phyloP scores from a whole-genome alignment of 2,329 filamentous ascomycete genomes.

The Myriosclerotinia duriaeana region DNA sequence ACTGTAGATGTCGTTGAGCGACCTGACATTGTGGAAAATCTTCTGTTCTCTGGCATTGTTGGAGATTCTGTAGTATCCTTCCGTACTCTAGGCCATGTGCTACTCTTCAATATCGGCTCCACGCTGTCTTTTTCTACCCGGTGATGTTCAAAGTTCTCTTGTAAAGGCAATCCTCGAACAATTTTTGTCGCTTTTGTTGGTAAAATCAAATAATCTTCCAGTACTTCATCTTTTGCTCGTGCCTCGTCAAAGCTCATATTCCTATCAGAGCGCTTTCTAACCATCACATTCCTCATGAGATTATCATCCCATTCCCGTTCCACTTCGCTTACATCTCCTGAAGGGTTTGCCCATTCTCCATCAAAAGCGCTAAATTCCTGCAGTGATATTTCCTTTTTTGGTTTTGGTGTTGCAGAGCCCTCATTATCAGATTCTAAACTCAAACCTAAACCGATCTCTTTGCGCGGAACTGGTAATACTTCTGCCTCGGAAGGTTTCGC shows the following conservation, averaged over 20 bases:
- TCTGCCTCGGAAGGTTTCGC: conserved; percentile 31
- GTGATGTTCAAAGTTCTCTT: conserved; percentile 36
- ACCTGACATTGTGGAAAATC: conserved; percentile 55
- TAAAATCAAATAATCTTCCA: conserved; percentile 51
- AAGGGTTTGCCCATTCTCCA: conserved; percentile 53
- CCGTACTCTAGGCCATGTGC: conserved; percentile 26
- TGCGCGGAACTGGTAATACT: conserved; percentile 27
- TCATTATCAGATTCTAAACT: conserved; percentile 46
- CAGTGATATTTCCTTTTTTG: conserved; percentile 41
- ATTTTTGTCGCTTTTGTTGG: conserved; percentile 54
- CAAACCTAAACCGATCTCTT: conserved; percentile 40
- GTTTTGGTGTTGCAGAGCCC: conserved; percentile 38
- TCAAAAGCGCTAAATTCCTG: conserved; percentile 57
- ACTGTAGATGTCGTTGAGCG: conserved; percentile 57
- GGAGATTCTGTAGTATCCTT: conserved; percentile 33
- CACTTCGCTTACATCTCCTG: conserved; percentile 45
- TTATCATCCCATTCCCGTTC: conserved; percentile 57
- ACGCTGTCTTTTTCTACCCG: conserved; percentile 30
- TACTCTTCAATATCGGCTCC: not conserved
- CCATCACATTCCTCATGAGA: conserved; percentile 53
- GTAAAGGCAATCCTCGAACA: conserved; percentile 34
- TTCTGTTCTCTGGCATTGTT: conserved; percentile 44
- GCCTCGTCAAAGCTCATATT: conserved; percentile 29
- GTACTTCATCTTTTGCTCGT: conserved; percentile 44
- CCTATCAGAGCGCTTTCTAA: conserved; percentile 46